Base-by-base conservation (phyloP, 2,329 filamentous ascomycete species). In the Ophiostoma perfectum region DNA sequence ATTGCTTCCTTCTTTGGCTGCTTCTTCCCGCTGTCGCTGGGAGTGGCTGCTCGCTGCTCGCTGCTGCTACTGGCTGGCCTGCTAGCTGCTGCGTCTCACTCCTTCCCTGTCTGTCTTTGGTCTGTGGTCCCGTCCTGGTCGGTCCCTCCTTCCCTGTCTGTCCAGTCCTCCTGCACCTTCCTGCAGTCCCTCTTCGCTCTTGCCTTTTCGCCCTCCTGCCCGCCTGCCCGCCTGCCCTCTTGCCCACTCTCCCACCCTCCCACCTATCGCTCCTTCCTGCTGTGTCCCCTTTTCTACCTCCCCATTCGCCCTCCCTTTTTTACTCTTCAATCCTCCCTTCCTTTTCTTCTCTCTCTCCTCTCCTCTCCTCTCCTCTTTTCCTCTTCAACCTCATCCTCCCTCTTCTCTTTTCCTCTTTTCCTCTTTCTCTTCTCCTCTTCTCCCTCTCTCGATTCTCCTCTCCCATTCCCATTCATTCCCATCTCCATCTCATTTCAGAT, bases 121-220 rank as follows among this genome's bases (percentile, higher is more conserved):
- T 49, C 5, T n/a, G 14, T 52, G 44, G 27, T 44, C 27, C n/a
- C n/a, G 42, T 11, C 14, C 12, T 49, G 45, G 11, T 49, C 45
- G 12, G 45, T 14, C 52, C 18, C 52, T 58, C 52, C 52, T 58
- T 58, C 52, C 52, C 52, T 58, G 52, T 39, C 27, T 44, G 47
- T 38, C 52, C 38, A 42, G 14, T 42, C 6, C 38, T 64, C 39
- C 38, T 64, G 27, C 38, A 47, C 45, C 42, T 16, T 47, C 14
- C 45, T 47, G 45, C 45, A 27, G 49, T 55, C 49, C 49, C 49
- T 55, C 49, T 55, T 55, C 27, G n/a, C 49, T 27, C 27, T 67
- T 52, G 62, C 68, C 68, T 80, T 74, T 75, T 76, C 72, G 70
- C 73, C 71, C 70, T 27, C 7, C n/a, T 9, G 5, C 18, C 18